Conservation (phyloP, 148 eudicot genomes). For the Vaccinium vitisidaea region DNA sequence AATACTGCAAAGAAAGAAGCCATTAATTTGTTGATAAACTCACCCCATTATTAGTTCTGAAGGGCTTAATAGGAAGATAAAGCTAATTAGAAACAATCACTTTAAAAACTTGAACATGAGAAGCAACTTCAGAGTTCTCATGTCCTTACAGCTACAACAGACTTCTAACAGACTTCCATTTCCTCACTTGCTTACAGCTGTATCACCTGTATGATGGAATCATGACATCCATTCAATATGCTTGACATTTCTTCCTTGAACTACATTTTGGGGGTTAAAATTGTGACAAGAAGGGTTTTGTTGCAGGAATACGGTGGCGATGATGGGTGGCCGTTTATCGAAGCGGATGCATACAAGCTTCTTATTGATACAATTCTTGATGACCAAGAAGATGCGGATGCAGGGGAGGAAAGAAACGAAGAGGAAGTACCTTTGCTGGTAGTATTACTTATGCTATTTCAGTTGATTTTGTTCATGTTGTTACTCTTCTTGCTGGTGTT, state of each 20-base stretch:
- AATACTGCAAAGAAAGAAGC: too few relatives aligned
- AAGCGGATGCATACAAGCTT: constrained; percentile 13
- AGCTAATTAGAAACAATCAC: too few relatives aligned
- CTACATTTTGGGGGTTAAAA: background rate
- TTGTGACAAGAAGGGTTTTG: background rate
- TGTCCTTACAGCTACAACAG: too few relatives aligned
- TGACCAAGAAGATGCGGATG: background rate
- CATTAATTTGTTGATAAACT: too few relatives aligned
- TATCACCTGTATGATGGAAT: too few relatives aligned
- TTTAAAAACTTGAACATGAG: too few relatives aligned
- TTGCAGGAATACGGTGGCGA: constrained; percentile 18
- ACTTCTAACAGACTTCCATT: too few relatives aligned
- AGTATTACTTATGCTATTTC: background rate
- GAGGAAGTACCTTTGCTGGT: background rate
- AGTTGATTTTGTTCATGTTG: background rate
- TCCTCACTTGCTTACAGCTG: too few relatives aligned
- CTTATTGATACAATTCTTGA: constrained; percentile 15
- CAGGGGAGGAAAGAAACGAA: background rate
- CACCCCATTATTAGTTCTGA: too few relatives aligned
- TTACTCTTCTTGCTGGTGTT: background rate
- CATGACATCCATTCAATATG: too few relatives aligned
- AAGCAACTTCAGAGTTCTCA: too few relatives aligned
- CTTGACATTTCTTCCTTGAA: background rate
- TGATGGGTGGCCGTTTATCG: constrained; percentile 17
- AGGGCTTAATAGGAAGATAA: too few relatives aligned